Base-by-base conservation (phyloP, 1,284 basidiomycete genomes). In the Hemileia vastatrix region DNA sequence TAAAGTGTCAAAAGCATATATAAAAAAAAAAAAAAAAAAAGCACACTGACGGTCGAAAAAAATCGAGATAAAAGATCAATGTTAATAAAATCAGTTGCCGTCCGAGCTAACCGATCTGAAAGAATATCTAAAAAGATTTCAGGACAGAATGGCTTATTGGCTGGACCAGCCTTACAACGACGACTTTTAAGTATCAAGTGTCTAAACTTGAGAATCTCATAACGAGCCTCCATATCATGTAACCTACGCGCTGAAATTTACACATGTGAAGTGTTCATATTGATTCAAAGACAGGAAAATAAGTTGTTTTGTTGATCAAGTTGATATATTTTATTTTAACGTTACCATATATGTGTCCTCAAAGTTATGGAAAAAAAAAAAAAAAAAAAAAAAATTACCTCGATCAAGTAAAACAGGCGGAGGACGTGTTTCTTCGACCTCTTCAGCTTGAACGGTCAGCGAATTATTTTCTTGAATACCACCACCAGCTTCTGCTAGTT, bases 101-200 rank as follows among this genome's bases (percentile, higher is more conserved):
- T 97, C 74, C 93, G 88, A 0, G 94, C 91, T 36, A 99, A 81
- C 78, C 98, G 97, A 77, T 97, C 91, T 1, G 94, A 90, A 8
- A 99, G 91, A 31, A 95, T 90, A 69, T 92, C 87, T 65, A 99
- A 81, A 82, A 98, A 98, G 0, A 89, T 87, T 76, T 99, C 95
- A 0, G 95, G 95, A 76, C 95, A 99, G 72, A 97, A 83, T 2
- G 86, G 81, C 60, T 93, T 87, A 66, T 83, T 88, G 51, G 89
- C 85, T 0, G 92, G 90, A 0, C 94, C 93, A 0, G 81, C 78
- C 63, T 85, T 84, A 77, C 95, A 99, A 48, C 91, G 85, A 72
- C 86, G 87, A 0, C 89, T 89, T 72, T 86, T 88, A 66, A 99
- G 81, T 0, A 90, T 86, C 53, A 83, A 80, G 18, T 91, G 80